Conservation (phyloP, 164 flowering plant genomes). For the Chimonanthus salicifolius region DNA sequence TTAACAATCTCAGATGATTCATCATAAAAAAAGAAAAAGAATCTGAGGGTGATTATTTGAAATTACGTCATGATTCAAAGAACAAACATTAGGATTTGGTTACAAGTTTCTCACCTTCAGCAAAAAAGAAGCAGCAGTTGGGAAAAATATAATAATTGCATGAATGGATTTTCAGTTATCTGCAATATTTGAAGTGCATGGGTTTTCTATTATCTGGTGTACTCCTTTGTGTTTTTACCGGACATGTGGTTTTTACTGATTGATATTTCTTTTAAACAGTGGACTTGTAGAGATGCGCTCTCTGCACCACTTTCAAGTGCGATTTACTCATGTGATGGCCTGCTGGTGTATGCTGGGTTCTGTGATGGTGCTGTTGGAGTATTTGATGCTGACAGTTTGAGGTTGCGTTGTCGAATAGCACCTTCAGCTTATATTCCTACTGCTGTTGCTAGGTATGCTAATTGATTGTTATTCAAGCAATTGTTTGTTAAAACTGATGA, state of each 20-base stretch:
- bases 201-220: not conserved
- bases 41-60: no score
- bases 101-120: no score
- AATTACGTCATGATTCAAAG: no score
- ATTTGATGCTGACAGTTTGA: constrained; percentile 55
- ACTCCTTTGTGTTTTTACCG: not conserved
- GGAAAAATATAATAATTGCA: no score
- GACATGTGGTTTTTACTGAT: not conserved
- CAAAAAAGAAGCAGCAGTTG: no score
- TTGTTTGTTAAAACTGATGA: not conserved
- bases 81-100: no score
- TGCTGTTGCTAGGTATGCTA: constrained; percentile 33
- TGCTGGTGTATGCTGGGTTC: constrained; percentile 48
- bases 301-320: constrained; percentile 66
- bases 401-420: constrained; percentile 62
- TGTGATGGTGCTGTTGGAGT: constrained; percentile 70
- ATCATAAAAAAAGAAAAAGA: no score
- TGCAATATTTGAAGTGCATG: not conserved
- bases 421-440: constrained; percentile 52
- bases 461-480: not conserved
- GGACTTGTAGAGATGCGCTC: constrained; percentile 52
- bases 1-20: no score
- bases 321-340: constrained; percentile 62
- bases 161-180: no score
- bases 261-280: constrained; percentile 28